These are phyloP conservation scores for Circinella umbellata DNA, from an alignment of 371 early-diverging fungal species.

Conservation along the genomic window DNA sequence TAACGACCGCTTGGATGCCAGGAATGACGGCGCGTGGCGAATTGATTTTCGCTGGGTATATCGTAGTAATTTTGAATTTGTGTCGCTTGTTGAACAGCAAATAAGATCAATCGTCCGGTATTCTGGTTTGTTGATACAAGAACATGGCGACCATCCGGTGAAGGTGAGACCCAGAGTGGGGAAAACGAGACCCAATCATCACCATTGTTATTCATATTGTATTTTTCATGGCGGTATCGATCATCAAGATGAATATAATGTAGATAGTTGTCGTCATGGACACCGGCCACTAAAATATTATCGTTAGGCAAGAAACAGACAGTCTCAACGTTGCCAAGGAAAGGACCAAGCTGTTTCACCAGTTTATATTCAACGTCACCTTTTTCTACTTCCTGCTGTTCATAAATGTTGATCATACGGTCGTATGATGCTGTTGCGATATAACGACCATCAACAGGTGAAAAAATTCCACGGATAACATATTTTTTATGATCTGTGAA, in stretches of 20 bases:
- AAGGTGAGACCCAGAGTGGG: conserved; percentile 66
- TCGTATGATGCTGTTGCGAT: conserved; percentile 78
- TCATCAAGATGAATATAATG: conserved; percentile 64
- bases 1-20: conserved; percentile 71
- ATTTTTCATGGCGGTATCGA: conserved; percentile 37
- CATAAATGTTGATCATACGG: conserved; percentile 67
- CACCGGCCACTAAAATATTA: conserved; percentile 60
- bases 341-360: conserved; percentile 45
- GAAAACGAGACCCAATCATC: conserved; percentile 88
- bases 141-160: conserved; percentile 62
- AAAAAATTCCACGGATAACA: conserved; percentile 68
- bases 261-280: conserved; percentile 75
- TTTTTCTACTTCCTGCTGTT: background rate
- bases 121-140: conserved; percentile 75
- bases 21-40: conserved; percentile 59
- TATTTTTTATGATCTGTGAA: conserved; percentile 75
- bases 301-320: conserved; percentile 53
- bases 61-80: conserved; percentile 74
- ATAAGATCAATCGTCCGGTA: conserved; percentile 74
- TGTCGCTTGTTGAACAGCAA: conserved; percentile 45
- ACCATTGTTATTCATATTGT: conserved; percentile 79
- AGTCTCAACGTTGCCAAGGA: conserved; percentile 65
- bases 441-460: conserved; percentile 54
- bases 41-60: conserved; percentile 59
- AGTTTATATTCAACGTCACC: conserved; percentile 19